Evolutionary conservation across 2,329 filamentous ascomycete genomes (phyloP), one percentile per base, ranked within the genome.

Genomic region (Epichloe coenophiala): DNA sequence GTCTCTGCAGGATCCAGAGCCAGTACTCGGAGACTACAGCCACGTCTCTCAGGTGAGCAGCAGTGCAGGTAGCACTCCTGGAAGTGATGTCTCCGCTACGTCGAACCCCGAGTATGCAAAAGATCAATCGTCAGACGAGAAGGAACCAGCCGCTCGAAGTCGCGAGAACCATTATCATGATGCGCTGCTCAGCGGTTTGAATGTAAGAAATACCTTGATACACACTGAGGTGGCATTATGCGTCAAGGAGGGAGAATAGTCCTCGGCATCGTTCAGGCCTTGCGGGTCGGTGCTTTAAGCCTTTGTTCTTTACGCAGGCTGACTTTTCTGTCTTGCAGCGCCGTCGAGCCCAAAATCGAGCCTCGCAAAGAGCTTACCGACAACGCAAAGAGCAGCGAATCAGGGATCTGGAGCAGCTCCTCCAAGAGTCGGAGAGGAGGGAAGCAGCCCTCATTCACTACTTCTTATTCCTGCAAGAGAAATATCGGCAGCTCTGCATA

Each of bases 341-440:
- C 31, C 61, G 63, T 9, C 57, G 62, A 39, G 63, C 61, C 17
- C 17, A 17, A 17, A 17, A 17, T 17, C 17, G 17, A 17, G 17
- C 17, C 17, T 17, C 17, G 17, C 63, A 65, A 48, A 56, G 60
- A 6, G 62, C 61, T 21, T 65, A 65, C 52, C 58, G 61, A 35
- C 60, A 64, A 51, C 60, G 63, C 51, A 65, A 62, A 46, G 60
- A 84, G 59, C 79, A 82, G 61, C 75, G 81, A 53, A 81, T 82
- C 59, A 75, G 76, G 54, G 80, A 83, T 56, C 73, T 83, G 19
- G 80, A 83, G 61, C 61, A 69, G 38, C 72, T 79, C 57, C 72
- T 83, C 33, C 64, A 64, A 44, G 72, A 76, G 19, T 66, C 78
- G 48, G 73, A 74, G 54, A 71, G 75, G 23, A 76, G 73, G 57